Conservation (phyloP, 768 basidiomycete species). For the Termitomyces eurrhizus region DNA sequence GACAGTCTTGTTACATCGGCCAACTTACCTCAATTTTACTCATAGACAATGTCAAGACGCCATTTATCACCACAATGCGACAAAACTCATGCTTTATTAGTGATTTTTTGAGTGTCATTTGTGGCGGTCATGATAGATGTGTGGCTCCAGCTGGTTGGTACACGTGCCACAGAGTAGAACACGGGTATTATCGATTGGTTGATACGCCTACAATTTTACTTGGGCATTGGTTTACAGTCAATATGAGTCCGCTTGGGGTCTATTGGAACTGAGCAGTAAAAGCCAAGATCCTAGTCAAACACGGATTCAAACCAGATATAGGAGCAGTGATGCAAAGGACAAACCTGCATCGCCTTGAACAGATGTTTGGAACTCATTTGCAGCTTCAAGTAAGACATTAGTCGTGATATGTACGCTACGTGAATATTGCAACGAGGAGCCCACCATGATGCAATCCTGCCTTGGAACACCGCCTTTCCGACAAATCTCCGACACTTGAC, state of each 20-base stretch:
- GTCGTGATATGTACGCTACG: background rate
- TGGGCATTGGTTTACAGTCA: constrained; percentile 64
- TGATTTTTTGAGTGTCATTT: background rate
- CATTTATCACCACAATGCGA: background rate
- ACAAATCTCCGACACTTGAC: constrained; percentile 56
- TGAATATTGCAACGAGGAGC: constrained; percentile 16
- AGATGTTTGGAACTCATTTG: constrained; percentile 59
- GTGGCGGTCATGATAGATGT: background rate
- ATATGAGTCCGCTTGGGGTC: constrained; percentile 65
- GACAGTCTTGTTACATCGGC: background rate
- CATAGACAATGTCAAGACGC: background rate
- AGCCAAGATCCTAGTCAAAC: constrained; percentile 48
- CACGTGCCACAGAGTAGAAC: background rate
- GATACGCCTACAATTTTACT: constrained; percentile 11
- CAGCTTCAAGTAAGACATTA: constrained; percentile 32
- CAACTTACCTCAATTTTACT: background rate
- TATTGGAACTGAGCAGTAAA: constrained; percentile 66
- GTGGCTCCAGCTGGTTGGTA: background rate
- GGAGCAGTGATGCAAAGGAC: constrained; percentile 1
- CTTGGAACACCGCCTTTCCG: constrained; percentile 37
- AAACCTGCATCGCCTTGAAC: constrained; percentile 72
- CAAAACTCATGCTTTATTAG: background rate
- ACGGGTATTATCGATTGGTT: background rate
- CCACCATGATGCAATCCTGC: constrained; percentile 54
- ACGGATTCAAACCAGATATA: background rate